Base-by-base conservation (phyloP, 2,329 filamentous ascomycete species). In the Aspergillus udagawae region DNA sequence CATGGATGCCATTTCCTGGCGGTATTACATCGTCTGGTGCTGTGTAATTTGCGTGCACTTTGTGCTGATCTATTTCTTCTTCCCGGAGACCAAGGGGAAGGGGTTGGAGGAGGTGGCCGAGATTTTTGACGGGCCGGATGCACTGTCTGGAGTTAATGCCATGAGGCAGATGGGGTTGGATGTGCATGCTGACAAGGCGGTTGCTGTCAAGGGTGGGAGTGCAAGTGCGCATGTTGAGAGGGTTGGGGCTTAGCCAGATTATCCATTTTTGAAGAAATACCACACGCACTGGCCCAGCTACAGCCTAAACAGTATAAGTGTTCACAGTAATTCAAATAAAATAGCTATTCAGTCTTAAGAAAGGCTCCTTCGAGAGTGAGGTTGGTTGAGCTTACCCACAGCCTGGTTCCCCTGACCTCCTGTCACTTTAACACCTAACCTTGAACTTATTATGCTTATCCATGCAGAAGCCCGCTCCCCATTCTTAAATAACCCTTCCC, bases 41-140 rank as follows among this genome's bases (percentile, higher is more conserved):
- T 47, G 45, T 23, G 44, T 55, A 2, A 52, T 60, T 1, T 49
- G 28, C 0, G 32, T 58, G 1, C 49, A 54, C 2, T 57, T 56
- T 9, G 28, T 29, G 1, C n/a, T 58, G 1, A 58, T 62, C 3
- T 64, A 32, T 35, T 51, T 63, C 44, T 63, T 62, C n/a, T 64
- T 63, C 28, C 61, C 62, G 0, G 62, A 64, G 49, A 64, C 62
- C 3, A 64, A 63, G 27, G 58, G 58, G 3, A 55, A 54, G 21
- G 56, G 55, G 3, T 21, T 64, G 20, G 62, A 64, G 28, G 62
- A 64, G 35, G 59, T 64, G 4, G 60, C 58, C 7, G 55, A 57
- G 48, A 57, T 57, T 3, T 57, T 57, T 35, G 55, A 57, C 17
- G 55, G 55, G 28, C 44, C 47, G 1, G 21, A 54, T 42, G 55